Evolutionary conservation across 495 filamentous ascomycete genomes (phyloP), one percentile per base, ranked within the genome.

Genomic region (Trichoderma virens): DNA sequence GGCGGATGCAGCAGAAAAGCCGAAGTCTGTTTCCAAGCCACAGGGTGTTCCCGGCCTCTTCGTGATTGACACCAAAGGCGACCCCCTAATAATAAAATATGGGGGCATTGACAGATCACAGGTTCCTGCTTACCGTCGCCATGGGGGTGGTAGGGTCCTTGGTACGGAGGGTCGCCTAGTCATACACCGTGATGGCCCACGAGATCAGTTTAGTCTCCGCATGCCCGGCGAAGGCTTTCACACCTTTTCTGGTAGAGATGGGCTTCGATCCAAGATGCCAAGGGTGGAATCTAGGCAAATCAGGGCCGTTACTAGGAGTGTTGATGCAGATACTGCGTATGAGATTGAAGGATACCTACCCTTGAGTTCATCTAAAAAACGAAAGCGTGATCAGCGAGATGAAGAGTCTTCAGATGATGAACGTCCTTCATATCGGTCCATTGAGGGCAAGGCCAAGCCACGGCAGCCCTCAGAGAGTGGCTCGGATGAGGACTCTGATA

Each of bases 361-460:
- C 3, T 67, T 80, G 5, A 66, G 54, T 18, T 56, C 72, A 3
- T 70, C 75, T n/a, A 75, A 64, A 27, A 80, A 80, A 65, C 74
- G 78, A 28, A 74, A 75, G 66, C 74, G 78, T 54, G 65, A 47
- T n/a, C 62, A 65, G 9, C 66, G 59, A 35, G 66, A 65, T 27
- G 61, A 70, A 0, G 67, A 61, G 25, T 72, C 68, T 2, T 79
- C 78, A 0, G 74, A 75, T 16, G 76, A 83, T 56, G 82, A 85
- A 9, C 75, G 71, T 54, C 79, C 80, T 62, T 80, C 86, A 56
- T 93, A 92, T 67, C 82, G 89, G 43, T 91, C 89, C 30, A 87
- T 93, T 20, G 78, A 88, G 63, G 84, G 84, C 25, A 87, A 87
- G 70, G 80, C 82, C 25, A 89, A 79, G 65, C 62, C 18, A 28